Conservation (phyloP, 768 basidiomycete species). For the Mycena pura region DNA sequence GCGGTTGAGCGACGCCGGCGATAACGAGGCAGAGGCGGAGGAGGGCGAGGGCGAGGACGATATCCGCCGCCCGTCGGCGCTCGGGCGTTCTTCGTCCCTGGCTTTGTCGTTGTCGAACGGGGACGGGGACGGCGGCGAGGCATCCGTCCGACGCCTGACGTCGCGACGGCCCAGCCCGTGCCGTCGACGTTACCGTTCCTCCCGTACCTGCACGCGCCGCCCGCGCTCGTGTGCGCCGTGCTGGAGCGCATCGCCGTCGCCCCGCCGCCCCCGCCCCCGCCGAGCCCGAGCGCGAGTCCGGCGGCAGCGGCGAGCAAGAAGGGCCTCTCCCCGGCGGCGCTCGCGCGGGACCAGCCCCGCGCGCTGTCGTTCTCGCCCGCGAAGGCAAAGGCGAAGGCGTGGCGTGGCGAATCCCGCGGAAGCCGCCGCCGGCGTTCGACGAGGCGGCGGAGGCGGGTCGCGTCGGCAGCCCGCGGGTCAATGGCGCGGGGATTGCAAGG, state of each 20-base stretch:
- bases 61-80: conserved; percentile 13
- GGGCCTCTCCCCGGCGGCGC: conserved; percentile 11
- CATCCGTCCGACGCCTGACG: no score
- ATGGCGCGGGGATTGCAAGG: not conserved
- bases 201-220: conserved; percentile 26
- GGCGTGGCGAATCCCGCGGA: conserved; percentile 12
- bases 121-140: not conserved
- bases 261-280: not conserved
- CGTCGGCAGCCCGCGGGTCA: no score
- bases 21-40: not conserved
- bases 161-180: no score
- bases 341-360: conserved; percentile 24
- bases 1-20: no score
- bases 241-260: conserved; percentile 9
- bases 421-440: not conserved
- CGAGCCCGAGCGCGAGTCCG: not conserved
- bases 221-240: conserved; percentile 8
- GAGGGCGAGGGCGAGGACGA: conserved; percentile 5
- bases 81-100: conserved; percentile 2
- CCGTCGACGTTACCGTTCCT: conserved; percentile 23
- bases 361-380: no score
- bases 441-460: not conserved
- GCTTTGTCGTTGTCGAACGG: not conserved
- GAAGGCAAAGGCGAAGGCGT: not conserved
- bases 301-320: not conserved